phyloP scores from a whole-genome alignment of 2,329 filamentous ascomycete genomes.

The Septoria petroselini region DNA sequence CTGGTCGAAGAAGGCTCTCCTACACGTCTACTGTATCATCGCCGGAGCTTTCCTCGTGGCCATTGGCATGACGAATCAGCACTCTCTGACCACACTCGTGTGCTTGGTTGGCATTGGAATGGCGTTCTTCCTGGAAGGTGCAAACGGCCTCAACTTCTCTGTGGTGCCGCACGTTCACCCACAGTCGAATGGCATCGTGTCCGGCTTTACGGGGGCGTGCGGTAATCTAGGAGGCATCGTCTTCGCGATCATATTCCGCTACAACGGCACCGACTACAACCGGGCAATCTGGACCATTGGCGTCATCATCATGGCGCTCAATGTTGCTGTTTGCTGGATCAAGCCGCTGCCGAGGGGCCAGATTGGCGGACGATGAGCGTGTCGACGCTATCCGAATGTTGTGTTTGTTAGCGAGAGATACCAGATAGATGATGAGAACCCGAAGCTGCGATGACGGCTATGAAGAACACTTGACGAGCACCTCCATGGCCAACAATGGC shows the following conservation, averaged over 20 bases:
- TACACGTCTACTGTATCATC: slow-evolving; percentile 56
- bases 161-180: slow-evolving; percentile 85
- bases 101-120: slow-evolving; percentile 72
- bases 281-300: slow-evolving; percentile 78
- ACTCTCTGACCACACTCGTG: slow-evolving; percentile 63
- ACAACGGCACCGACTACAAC: slow-evolving; percentile 37
- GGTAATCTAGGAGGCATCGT: slow-evolving; percentile 84
- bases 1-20: slow-evolving; percentile 63
- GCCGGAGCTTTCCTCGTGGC: slow-evolving; percentile 59
- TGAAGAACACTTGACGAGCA: neutral
- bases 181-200: slow-evolving; percentile 73
- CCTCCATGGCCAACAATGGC: neutral
- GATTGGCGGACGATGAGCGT: slow-evolving; percentile 21
- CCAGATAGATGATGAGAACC: slow-evolving; percentile 5
- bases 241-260: slow-evolving; percentile 80
- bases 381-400: neutral
- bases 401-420: neutral
- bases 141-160: slow-evolving; percentile 82
- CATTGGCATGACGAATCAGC: slow-evolving; percentile 63
- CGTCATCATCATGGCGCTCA: slow-evolving; percentile 66
- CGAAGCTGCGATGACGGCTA: neutral
- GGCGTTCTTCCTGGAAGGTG: slow-evolving; percentile 78
- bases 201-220: slow-evolving; percentile 71
- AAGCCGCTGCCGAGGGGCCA: slow-evolving; percentile 55
- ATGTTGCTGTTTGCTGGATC: slow-evolving; percentile 64